A percentile compares a stretch with the other conserved stretches of the same genome.
These are phyloP conservation scores for Dryas integrifolia DNA, from an alignment of 331 rosid genomes.

Conservation along the genomic window DNA sequence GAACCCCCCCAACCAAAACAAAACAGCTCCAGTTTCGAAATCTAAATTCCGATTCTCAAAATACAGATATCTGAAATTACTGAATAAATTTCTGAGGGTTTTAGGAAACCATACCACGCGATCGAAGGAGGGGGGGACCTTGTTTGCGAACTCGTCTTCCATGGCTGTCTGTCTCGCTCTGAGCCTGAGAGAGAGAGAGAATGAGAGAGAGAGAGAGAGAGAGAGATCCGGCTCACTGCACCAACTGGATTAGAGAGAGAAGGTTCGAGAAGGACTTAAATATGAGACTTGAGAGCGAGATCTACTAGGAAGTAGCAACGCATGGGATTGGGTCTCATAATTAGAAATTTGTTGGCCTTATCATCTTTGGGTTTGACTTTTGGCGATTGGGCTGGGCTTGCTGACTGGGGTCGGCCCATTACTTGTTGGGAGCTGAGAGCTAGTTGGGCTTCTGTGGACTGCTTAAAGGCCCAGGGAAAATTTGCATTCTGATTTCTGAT, in stretches of 20 bases:
- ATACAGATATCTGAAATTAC: neutral
- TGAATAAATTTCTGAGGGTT: neutral
- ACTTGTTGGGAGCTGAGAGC: no score
- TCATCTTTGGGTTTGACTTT: no score
- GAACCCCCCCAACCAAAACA: neutral
- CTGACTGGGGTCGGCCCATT: no score
- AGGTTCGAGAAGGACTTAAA: neutral
- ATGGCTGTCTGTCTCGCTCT: slow-evolving; percentile 38
- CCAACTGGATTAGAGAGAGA: slow-evolving; percentile 6
- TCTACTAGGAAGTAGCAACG: neutral
- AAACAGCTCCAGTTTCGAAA: slow-evolving; percentile 7
- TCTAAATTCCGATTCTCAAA: neutral
- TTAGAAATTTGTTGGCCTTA: no score
- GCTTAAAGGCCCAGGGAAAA: no score
- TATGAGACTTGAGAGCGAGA: neutral
- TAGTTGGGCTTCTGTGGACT: no score
- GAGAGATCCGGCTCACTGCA: slow-evolving; percentile 8
- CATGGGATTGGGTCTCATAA: no score
- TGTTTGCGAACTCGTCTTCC: slow-evolving; percentile 63
- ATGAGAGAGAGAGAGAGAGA: slow-evolving; percentile 26
- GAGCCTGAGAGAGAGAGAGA: slow-evolving; percentile 30
- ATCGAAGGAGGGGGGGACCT: slow-evolving; percentile 63
- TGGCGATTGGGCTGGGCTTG: no score
- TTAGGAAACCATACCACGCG: slow-evolving; percentile 40
- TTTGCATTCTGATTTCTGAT: no score